These are phyloP conservation scores for Streptanthus diversifolius DNA, from an alignment of 345 rosid genomes.

Conservation along the genomic window DNA sequence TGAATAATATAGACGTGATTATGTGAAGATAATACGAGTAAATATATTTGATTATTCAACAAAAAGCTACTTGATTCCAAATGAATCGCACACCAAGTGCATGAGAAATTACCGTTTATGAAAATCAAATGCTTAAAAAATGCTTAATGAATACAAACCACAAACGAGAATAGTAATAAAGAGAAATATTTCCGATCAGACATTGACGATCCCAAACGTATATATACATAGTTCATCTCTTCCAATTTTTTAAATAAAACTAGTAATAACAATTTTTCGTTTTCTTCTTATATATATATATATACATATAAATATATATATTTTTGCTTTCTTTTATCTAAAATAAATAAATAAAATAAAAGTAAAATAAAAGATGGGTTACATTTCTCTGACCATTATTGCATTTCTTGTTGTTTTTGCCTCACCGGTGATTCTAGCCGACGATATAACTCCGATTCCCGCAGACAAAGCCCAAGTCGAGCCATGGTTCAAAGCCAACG, in stretches of 20 bases:
- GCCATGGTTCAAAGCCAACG: slow-evolving; percentile 43
- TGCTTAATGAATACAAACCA: slow-evolving; percentile 5
- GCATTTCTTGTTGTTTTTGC: slow-evolving; percentile 15
- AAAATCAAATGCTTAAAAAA: background rate
- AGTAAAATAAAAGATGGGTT: slow-evolving; percentile 6
- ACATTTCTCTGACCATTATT: background rate
- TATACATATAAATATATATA: no score
- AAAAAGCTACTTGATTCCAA: background rate
- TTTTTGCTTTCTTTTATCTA: background rate
- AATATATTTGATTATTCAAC: background rate
- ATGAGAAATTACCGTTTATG: background rate
- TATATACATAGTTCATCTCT: background rate
- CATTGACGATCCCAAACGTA: background rate
- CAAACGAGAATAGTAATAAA: slow-evolving; percentile 18
- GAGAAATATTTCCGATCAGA: background rate
- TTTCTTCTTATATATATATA: no score
- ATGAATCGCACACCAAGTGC: background rate
- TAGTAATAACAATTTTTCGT: background rate
- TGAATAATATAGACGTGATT: no score
- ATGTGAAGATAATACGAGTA: background rate
- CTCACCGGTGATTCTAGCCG: slow-evolving; percentile 16
- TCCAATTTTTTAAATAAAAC: background rate
- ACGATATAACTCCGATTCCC: slow-evolving; percentile 38
- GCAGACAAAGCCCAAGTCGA: slow-evolving; percentile 28
- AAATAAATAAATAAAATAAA: background rate